Base-by-base conservation (phyloP, 2,329 filamentous ascomycete genomes). In the Aaosphaeria arxii region DNA sequence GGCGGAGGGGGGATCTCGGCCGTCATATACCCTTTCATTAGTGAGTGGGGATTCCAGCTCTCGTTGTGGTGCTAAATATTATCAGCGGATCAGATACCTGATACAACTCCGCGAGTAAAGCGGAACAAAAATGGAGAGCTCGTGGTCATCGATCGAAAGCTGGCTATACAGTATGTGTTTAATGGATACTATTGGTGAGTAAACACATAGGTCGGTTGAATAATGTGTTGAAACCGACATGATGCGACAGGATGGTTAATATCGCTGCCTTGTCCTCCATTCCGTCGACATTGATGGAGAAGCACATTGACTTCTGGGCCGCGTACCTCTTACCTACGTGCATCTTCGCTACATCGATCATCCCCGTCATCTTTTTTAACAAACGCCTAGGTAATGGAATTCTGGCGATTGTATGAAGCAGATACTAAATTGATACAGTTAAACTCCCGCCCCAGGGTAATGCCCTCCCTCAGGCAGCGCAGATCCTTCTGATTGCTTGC, bases 321-420 rank as follows among this genome's bases (percentile, higher is more conserved):
- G 85, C 82, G 2, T 88, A 77, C 57, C 66, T 85, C 28, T 69
- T 86, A 43, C 78, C 80, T 46, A 79, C 84, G 56, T 75, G 74
- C 66, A 78, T 42, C 11, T 42, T 41, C 6, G 38, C 44, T 33
- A 33, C 36, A 5, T 11, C 28, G 9, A 24, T 45, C 36, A 9
- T 45, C 5, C n/a, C 17, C 11, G 48, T 56, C 36, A 52, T 81
- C 35, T 51, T 64, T 6, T 57, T 51, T 17, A 57, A 53, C 44
- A 48, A 51, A 30, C 48, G 54, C n/a, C 48, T 58, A 7, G 47
- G n/a, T n/a, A n/a, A n/a, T n/a, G n/a, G n/a, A n/a, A n/a, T n/a
- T n/a, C n/a, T n/a, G n/a, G n/a, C n/a, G n/a, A n/a, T n/a, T n/a
- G n/a, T n/a, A n/a, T n/a, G n/a, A n/a, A n/a, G n/a, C n/a, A n/a